Evolutionary conservation across 78 protist species (phyloP).

Genomic region (Cavenderia fasciculata): DNA sequence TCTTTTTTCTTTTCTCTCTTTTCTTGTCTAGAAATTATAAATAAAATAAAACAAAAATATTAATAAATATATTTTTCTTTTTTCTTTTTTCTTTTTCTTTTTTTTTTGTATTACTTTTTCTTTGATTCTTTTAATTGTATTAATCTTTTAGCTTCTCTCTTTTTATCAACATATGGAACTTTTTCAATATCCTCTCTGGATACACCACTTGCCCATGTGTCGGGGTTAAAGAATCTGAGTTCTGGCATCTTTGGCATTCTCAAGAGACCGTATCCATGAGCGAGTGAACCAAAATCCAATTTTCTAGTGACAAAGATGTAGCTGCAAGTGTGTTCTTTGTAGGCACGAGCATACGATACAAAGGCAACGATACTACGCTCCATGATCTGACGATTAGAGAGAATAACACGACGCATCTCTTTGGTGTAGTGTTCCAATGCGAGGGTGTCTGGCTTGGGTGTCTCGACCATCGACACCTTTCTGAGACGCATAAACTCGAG

Average conservation of each 20-base stretch:
- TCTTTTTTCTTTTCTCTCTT: slow-evolving; percentile 20
- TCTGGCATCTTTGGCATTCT: slow-evolving; percentile 76
- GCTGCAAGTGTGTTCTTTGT: slow-evolving; percentile 85
- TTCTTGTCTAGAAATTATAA: slow-evolving; percentile 5
- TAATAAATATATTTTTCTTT: neutral
- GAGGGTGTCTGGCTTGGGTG: neutral
- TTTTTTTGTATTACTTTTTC: no score
- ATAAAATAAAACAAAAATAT: neutral
- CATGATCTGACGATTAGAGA: slow-evolving; percentile 33
- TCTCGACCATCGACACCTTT: slow-evolving; percentile 72
- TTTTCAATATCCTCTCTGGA: slow-evolving; percentile 15
- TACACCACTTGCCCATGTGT: slow-evolving; percentile 1
- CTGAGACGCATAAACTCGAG: slow-evolving; percentile 68
- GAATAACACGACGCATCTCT: slow-evolving; percentile 4
- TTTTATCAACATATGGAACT: slow-evolving; percentile 40
- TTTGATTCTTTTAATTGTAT: no score
- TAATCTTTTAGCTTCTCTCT: no score
- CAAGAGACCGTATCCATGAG: slow-evolving; percentile 63
- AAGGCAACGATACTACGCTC: slow-evolving; percentile 58
- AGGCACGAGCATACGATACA: slow-evolving; percentile 87
- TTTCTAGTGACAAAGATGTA: slow-evolving; percentile 80
- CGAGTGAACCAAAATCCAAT: slow-evolving; percentile 71
- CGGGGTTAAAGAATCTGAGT: slow-evolving; percentile 2
- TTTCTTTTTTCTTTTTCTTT: neutral
- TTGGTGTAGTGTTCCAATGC: neutral